Evolutionary conservation across 1,139 yeast species (phyloP), one percentile per base, ranked within the genome.

Genomic region (Barnettozyma hawaiiensis): DNA sequence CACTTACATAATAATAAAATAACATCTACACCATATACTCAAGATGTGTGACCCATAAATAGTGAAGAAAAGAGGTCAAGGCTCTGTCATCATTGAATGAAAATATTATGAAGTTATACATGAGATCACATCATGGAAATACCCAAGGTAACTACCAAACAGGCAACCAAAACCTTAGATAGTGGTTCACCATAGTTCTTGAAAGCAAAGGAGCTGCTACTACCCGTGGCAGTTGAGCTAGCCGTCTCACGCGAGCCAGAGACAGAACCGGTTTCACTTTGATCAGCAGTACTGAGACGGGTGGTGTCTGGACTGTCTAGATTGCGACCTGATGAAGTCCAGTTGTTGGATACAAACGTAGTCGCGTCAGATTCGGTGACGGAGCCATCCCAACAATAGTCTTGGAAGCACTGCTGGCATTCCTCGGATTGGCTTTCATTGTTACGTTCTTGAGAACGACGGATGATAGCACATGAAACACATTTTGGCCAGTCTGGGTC

Each of bases 381-480:
- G 4, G 31, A 14, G 33, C 92, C 94, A 56, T 84, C 77, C 96
- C 96, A 89, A 63, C 97, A 89, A 65, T 87, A 87, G 32, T 70
- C 70, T 29, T 68, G 61, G 61, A 87, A 84, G 64, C 97, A 90
- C 42, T 66, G 50, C 48, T 75, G 64, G 70, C 97, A 90, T 59
- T 84, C 89, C 2, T 74, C 79, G 7, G 89, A 74, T 49, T 80
- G 81, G 16, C 73, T 69, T 24, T 71, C 62, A 27, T 83, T 81
- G 39, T 72, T 66, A 56, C 95, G 75, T 66, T 87, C 95, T 59
- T 83, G 82, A 43, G 83, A 78, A 61, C 96, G 78, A 63, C 87
- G 82, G 45, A 89, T 71, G 42, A 89, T 77, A 8, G 97, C 97
- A 70, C 97, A 89, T 2, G 90, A 86, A 41, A 89, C 75, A 70